Evolutionary conservation across 768 basidiomycete species (phyloP).

Genomic region (Strobilomyces echinocephalus): DNA sequence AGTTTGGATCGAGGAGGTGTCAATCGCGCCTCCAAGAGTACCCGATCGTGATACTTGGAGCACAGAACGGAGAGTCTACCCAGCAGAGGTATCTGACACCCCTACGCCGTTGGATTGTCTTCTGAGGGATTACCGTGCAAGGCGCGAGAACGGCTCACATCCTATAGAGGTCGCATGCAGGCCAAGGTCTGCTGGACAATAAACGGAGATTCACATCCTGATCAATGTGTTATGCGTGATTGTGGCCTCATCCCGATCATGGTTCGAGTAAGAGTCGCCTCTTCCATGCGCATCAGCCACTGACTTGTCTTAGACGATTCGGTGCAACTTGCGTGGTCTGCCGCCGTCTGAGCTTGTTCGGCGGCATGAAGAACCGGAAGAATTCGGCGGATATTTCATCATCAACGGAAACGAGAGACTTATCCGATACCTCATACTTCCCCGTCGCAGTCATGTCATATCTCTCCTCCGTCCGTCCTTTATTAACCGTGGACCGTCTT

Average conservation of each 20-base stretch:
- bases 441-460: constrained; percentile 92
- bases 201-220: constrained; percentile 54
- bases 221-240: constrained; percentile 68
- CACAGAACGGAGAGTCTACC: constrained; percentile 75
- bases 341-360: constrained; percentile 82
- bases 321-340: constrained; percentile 87
- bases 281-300: neutral
- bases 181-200: constrained; percentile 84
- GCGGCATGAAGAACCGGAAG: constrained; percentile 94
- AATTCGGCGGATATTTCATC: constrained; percentile 98
- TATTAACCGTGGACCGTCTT: constrained; percentile 87
- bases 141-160: constrained; percentile 91
- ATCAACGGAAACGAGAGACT: constrained; percentile 99
- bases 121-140: constrained; percentile 28
- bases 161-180: constrained; percentile 88
- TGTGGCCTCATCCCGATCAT: constrained; percentile 94
- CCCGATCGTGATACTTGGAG: constrained; percentile 76
- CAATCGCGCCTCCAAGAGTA: constrained; percentile 80
- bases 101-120: neutral
- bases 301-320: constrained; percentile 56
- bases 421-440: constrained; percentile 95
- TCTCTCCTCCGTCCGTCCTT: constrained; percentile 90
- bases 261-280: constrained; percentile 70
- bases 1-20: constrained; percentile 91
- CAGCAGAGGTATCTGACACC: constrained; percentile 64